Base-by-base conservation (phyloP, 2,329 filamentous ascomycete species). In the Trichoderma asperellum region DNA sequence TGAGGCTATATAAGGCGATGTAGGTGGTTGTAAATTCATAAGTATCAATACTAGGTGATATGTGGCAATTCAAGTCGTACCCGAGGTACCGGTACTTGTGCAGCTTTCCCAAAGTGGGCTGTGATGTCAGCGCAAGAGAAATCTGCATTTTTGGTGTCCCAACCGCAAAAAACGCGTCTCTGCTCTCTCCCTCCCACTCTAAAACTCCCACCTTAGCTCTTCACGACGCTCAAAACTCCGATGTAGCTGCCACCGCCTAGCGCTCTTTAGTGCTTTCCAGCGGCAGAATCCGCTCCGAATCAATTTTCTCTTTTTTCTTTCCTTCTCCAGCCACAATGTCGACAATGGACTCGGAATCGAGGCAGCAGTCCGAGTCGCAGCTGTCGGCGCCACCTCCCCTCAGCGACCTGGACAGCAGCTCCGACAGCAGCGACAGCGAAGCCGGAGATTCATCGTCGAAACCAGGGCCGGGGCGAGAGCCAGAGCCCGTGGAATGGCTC, bases 401-500 rank as follows among this genome's bases (percentile, higher is more conserved):
- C 64, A 71, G 70, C 70, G 70, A 71, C 32, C 55, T 40, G 8
- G 67, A 71, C 57, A 71, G 69, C 61, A 71, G 56, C 62, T 61
- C 74, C 32, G 77, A 75, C 70, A 71, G 73, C 53, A 73, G 71
- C 71, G 76, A 78, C 65, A 77, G 73, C 71, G 76, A 76, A 58
- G 73, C 47, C 12, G 66, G 60, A n/a, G 40, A 43, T n/a, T 43
- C 40, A 57, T 49, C 58, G 10, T 40, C 58, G 10, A 52, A 43
- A 32, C 14, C 21, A 40, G 55, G 16, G 3, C 21, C 21, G 8
- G 32, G 14, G 35, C 29, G 16, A 4, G 75, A 76, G 43, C 72
- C 21, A 2, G 55, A 69, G 24, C 76, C 81, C 70, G 81, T 90
- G 64, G 88, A 92, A 83, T 91, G 90, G 84, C 86, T 95, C 47